These are phyloP conservation scores for Protomyces gravidus DNA, from an alignment of 1,139 yeast genomes.

Conservation along the genomic window DNA sequence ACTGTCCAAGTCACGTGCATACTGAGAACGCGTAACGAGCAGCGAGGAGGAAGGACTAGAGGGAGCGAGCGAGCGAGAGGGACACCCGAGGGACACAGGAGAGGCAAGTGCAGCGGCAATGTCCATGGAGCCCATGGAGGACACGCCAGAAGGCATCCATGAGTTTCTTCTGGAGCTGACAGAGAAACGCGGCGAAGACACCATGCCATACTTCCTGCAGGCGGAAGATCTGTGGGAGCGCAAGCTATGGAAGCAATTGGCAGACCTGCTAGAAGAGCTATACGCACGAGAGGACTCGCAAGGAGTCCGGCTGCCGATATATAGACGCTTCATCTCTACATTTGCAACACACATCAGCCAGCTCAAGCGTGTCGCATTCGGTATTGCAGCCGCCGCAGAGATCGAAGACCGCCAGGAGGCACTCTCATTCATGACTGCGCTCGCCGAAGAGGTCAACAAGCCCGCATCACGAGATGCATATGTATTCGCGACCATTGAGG, in stretches of 20 bases:
- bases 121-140: neutral
- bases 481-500: constrained; percentile 68
- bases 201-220: constrained; percentile 61
- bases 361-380: constrained; percentile 70
- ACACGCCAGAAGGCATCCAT: neutral
- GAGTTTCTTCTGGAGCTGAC: constrained; percentile 40
- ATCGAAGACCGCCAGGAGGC: constrained; percentile 48
- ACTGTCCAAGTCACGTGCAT: neutral
- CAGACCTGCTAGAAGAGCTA: constrained; percentile 60
- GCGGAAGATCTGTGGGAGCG: constrained; percentile 78
- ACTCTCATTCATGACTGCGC: constrained; percentile 53
- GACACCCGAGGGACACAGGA: too few relatives aligned
- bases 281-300: constrained; percentile 53
- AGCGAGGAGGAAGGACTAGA: neutral
- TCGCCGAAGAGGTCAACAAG: constrained; percentile 50
- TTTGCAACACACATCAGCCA: constrained; percentile 72
- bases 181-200: constrained; percentile 59
- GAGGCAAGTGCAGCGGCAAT: neutral
- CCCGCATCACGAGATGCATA: constrained; percentile 49
- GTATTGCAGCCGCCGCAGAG: constrained; percentile 55
- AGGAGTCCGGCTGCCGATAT: constrained; percentile 60
- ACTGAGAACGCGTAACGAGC: neutral
- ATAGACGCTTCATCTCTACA: constrained; percentile 62
- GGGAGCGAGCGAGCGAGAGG: too few relatives aligned
- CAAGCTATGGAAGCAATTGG: constrained; percentile 44